Percentiles rank a stretch among this genome's conserved stretches.
Evolutionary conservation across 2,329 filamentous ascomycete species (phyloP).

Genomic region (Chaetomiaceae sp.): DNA sequence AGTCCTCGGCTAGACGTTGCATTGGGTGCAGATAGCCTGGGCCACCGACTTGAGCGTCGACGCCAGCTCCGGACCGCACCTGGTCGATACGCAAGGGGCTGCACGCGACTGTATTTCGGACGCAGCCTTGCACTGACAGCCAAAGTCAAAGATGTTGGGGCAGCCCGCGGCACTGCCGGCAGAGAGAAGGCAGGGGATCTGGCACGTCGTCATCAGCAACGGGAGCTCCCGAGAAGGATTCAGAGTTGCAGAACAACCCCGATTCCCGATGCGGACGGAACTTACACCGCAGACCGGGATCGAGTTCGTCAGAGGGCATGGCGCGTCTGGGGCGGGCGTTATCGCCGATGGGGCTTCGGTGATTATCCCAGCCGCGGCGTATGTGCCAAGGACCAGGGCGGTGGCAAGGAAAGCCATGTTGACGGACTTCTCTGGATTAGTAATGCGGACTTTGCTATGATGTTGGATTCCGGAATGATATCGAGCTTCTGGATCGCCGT

Average conservation of each 20-base stretch:
- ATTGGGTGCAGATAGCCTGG: slow-evolving; percentile 17
- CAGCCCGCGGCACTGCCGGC: slow-evolving; percentile 15
- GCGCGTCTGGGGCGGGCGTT: background rate
- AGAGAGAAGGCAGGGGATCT: slow-evolving; percentile 8
- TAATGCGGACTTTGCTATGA: too few species aligned
- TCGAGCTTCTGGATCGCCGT: too few species aligned
- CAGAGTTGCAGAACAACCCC: too few species aligned
- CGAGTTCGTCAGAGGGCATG: slow-evolving; percentile 9
- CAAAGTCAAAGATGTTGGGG: slow-evolving; percentile 6
- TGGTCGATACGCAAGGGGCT: slow-evolving; percentile 5
- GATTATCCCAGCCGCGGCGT: slow-evolving; percentile 2
- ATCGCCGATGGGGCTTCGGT: slow-evolving; percentile 10
- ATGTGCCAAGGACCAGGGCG: background rate
- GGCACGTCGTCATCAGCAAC: background rate
- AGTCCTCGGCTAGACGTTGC: background rate
- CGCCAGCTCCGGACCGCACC: slow-evolving; percentile 2
- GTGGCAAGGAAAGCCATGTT: slow-evolving; percentile 1
- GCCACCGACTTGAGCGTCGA: slow-evolving; percentile 4
- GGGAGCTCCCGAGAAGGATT: background rate
- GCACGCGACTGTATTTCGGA: slow-evolving; percentile 2
- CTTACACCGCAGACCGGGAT: slow-evolving; percentile 20
- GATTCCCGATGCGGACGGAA: background rate
- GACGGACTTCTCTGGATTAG: background rate
- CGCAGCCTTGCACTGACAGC: slow-evolving; percentile 13
- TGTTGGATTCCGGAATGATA: too few species aligned